These are phyloP conservation scores for Exobasidium rhododendri DNA, from an alignment of 1,284 basidiomycete species.

Conservation along the genomic window DNA sequence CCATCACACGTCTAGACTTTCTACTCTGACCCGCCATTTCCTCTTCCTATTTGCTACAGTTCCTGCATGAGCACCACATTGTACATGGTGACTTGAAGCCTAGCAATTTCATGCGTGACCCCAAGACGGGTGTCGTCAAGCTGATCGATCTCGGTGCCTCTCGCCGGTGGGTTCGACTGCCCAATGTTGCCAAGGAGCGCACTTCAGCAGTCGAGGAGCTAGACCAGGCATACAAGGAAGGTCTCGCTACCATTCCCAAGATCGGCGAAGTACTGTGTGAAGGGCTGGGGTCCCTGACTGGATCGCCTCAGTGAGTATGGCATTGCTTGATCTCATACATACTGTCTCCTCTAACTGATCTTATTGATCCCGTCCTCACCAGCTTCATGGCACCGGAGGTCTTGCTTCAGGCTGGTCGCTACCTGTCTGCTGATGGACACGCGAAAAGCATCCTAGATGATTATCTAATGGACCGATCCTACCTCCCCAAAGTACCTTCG, in stretches of 20 bases:
- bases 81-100: constrained; percentile 46
- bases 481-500: constrained; percentile 20
- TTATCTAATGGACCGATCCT: constrained; percentile 28
- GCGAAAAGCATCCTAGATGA: constrained; percentile 35
- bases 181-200: constrained; percentile 32
- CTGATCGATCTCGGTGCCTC: constrained; percentile 42
- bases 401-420: constrained; percentile 40
- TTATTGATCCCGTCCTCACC: not conserved
- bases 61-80: constrained; percentile 36
- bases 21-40: not conserved
- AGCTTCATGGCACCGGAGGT: constrained; percentile 44
- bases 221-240: constrained; percentile 18
- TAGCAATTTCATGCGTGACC: constrained; percentile 42
- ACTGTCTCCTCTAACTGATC: not conserved
- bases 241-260: constrained; percentile 5
- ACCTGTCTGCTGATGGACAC: constrained; percentile 25
- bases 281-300: constrained; percentile 42
- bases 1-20: constrained; percentile 9
- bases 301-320: constrained; percentile 27
- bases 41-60: constrained; percentile 19
- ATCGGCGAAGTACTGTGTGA: constrained; percentile 21
- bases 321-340: not conserved
- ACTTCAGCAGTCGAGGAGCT: constrained; percentile 36
- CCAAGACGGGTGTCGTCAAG: constrained; percentile 34
- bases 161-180: constrained; percentile 35